Base-by-base conservation (phyloP, 1,284 basidiomycete species). In the Butyriboletus appendiculatus region DNA sequence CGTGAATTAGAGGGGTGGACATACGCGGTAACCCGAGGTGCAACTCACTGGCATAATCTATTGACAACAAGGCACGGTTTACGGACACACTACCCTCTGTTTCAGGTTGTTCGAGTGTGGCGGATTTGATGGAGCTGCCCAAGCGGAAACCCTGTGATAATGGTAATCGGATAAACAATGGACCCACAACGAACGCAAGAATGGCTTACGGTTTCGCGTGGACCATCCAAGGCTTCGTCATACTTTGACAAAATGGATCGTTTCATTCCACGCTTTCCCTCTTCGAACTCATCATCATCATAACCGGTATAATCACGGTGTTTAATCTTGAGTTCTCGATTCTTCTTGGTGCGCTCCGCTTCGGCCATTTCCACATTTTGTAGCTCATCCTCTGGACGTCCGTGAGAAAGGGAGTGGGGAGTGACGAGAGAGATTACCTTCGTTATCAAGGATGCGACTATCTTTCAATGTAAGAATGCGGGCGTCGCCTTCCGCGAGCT, bases 401-500 rank as follows among this genome's bases (percentile, higher is more conserved):
- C 26, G 45, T 59, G 39, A 59, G 50, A 41, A 56, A 46, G 26
- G 47, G 42, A 40, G 32, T 12, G 22, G 35, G 38, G n/a, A 34
- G 14, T 24, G 44, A 42, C 4, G 14, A 37, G 16, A 37, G 24
- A 20, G 60, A 76, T 56, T 64, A 88, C 93, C 94, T 79, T 97
- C 95, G 57, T 92, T 91, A 63, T 93, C 95, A 32, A 99, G 86
- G 52, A 99, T 90, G 35, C 91, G 85, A 64, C 88, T 90, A 70
- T 99, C 97, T 81, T 96, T 96, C 65, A 99, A 78, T 1, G 97
- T 99, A 61, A 99, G 86, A 75, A 99, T 92, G 58, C 88, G 86
- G 62, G 94, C 95, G 73, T 97, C 91, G 61, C 97, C 96, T 70
- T 95, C 94, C 56, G 88, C 89, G 73, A 98, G 81, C 57, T 83